phyloP scores from a whole-genome alignment of 2,329 filamentous ascomycete genomes.

The Clarireedia homoeocarpa region DNA sequence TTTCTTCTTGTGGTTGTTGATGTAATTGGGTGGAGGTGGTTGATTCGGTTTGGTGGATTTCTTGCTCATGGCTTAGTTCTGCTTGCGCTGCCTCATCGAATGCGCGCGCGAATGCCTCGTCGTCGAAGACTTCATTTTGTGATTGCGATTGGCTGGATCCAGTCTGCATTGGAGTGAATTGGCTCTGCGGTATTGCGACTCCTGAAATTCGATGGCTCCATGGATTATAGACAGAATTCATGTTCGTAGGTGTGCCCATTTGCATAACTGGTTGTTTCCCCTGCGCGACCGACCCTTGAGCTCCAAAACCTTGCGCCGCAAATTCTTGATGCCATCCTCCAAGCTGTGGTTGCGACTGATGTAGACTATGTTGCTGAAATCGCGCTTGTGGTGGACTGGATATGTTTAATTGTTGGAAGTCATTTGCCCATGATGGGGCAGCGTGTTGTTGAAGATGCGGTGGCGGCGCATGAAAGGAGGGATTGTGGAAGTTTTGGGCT shows the following conservation, averaged over 20 bases:
- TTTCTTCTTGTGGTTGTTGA: background rate
- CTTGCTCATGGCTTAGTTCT: constrained; percentile 17
- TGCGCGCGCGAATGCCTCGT: constrained; percentile 46
- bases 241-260: constrained; percentile 8
- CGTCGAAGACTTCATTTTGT: constrained; percentile 38
- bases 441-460: constrained; percentile 14
- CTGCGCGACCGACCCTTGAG: background rate
- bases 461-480: constrained; percentile 13
- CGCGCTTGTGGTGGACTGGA: constrained; percentile 21
- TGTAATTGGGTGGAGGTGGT: background rate
- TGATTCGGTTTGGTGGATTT: constrained; percentile 14
- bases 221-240: background rate
- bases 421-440: constrained; percentile 32
- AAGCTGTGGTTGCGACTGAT: constrained; percentile 16
- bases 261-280: background rate
- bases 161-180: background rate
- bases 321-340: constrained; percentile 54
- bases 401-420: constrained; percentile 40
- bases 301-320: constrained; percentile 14
- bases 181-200: constrained; percentile 3
- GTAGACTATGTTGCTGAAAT: constrained; percentile 26
- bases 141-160: constrained; percentile 11
- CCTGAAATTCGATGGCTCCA: constrained; percentile 18
- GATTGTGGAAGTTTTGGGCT: constrained; percentile 16
- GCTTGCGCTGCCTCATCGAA: constrained; percentile 35